Conservation (phyloP, 164 flowering plant genomes). For the Dillenia turbinata region DNA sequence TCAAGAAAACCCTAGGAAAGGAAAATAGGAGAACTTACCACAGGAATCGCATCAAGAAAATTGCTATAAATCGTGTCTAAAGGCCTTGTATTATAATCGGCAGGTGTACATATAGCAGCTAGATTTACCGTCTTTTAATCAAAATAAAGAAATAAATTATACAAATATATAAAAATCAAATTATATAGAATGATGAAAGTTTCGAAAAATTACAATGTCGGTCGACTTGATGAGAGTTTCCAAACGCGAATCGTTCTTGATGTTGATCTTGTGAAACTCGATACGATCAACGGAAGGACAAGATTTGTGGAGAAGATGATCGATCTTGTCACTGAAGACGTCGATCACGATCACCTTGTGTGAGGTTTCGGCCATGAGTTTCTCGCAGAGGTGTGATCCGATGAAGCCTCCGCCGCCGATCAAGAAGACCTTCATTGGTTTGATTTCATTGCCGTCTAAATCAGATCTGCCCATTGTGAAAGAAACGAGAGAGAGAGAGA, state of each 20-base stretch:
- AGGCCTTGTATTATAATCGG: constrained; percentile 40
- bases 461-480: constrained; percentile 2
- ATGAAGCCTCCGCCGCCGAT: constrained; percentile 40
- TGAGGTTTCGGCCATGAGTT: constrained; percentile 22
- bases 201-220: constrained; percentile 4
- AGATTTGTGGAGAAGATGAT: constrained; percentile 19
- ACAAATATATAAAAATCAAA: neutral
- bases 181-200: too few species aligned
- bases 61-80: constrained; percentile 43
- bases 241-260: constrained; percentile 15
- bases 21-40: constrained; percentile 4
- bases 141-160: neutral
- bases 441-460: constrained; percentile 32
- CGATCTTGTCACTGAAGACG: constrained; percentile 32
- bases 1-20: too few species aligned
- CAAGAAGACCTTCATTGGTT: constrained; percentile 30
- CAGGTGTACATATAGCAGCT: constrained; percentile 44
- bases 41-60: constrained; percentile 32
- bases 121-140: constrained; percentile 32
- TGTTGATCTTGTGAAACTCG: constrained; percentile 17
- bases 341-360: constrained; percentile 31
- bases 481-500: too few species aligned
- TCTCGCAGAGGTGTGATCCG: constrained; percentile 40
- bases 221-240: constrained; percentile 16
- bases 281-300: constrained; percentile 9